Evolutionary conservation across 2,329 filamentous ascomycete species (phyloP).

Genomic region (Aspergillus uvarum): DNA sequence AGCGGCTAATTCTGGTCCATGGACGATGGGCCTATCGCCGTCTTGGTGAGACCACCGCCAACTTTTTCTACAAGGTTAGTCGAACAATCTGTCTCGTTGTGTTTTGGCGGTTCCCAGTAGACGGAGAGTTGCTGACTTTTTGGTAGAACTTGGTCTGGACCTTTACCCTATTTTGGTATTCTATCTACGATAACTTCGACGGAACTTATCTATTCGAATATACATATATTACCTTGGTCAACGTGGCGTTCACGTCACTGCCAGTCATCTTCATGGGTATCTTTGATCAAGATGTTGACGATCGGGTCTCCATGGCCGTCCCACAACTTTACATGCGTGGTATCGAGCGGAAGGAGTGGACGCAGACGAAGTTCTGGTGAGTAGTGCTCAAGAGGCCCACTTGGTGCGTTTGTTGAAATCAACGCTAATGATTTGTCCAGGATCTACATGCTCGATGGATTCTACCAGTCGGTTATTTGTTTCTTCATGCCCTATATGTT

Average conservation of each 20-base stretch:
- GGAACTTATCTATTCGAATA: conserved; percentile 7
- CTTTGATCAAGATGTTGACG: conserved; percentile 6
- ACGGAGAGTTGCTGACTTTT: not conserved
- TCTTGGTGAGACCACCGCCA: conserved; percentile 6
- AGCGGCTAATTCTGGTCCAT: conserved; percentile 80
- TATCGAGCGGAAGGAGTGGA: conserved; percentile 9
- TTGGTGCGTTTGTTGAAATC: not conserved
- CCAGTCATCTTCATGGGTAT: conserved; percentile 7
- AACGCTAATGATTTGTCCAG: not conserved
- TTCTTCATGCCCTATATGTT: conserved; percentile 8
- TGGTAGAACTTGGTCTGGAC: conserved; percentile 7
- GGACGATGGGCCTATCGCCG: conserved; percentile 85
- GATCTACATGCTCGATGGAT: conserved; percentile 7
- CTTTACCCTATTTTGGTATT: conserved; percentile 7
- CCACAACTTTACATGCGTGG: conserved; percentile 8
- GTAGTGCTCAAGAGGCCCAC: not conserved
- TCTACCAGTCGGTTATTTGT: conserved; percentile 6
- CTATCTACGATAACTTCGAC: conserved; percentile 7
- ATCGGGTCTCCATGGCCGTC: conserved; percentile 6
- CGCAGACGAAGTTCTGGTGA: conserved; percentile 8
- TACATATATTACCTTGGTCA: conserved; percentile 7
- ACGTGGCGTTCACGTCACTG: conserved; percentile 5
- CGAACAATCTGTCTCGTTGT: not conserved
- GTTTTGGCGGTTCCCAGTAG: not conserved
- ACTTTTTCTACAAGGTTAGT: conserved; percentile 9